These are phyloP conservation scores for Tetragonia tetragonoides DNA, from an alignment of 148 eudicot genomes.

Conservation along the genomic window DNA sequence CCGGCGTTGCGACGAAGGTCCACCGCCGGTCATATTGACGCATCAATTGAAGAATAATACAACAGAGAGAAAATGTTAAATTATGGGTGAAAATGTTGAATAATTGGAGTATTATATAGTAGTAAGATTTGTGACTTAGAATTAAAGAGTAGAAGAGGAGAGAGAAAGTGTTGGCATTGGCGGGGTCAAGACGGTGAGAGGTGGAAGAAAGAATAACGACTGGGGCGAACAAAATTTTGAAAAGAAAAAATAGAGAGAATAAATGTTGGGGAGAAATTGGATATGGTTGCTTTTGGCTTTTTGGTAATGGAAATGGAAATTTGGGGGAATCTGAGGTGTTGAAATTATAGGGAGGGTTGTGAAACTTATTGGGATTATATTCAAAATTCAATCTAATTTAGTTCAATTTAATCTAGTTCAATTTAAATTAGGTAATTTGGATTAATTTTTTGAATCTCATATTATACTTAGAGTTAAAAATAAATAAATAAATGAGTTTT, in stretches of 20 bases:
- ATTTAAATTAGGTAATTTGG: too few species aligned
- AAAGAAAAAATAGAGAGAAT: background rate
- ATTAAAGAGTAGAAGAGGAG: slow-evolving; percentile 14
- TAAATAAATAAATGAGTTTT: too few species aligned
- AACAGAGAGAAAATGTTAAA: background rate
- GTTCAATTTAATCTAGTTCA: too few species aligned
- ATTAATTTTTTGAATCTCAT: too few species aligned
- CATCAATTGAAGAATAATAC: background rate
- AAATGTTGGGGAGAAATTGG: too few species aligned
- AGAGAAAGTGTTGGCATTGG: slow-evolving; percentile 12
- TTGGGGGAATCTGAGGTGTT: too few species aligned
- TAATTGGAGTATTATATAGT: background rate
- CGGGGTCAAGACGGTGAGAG: slow-evolving; percentile 30
- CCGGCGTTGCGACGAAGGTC: slow-evolving; percentile 36
- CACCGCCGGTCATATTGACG: slow-evolving; percentile 29
- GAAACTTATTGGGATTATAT: too few species aligned
- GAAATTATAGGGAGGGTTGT: too few species aligned
- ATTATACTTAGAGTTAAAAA: too few species aligned
- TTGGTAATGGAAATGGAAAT: too few species aligned
- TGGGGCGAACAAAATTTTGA: background rate
- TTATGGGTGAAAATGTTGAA: background rate
- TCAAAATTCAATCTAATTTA: too few species aligned
- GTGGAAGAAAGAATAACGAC: background rate
- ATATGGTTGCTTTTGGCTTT: too few species aligned
- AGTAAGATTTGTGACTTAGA: background rate